phyloP scores from a whole-genome alignment of 2,329 filamentous ascomycete genomes.

The Botrytis squamosa region DNA sequence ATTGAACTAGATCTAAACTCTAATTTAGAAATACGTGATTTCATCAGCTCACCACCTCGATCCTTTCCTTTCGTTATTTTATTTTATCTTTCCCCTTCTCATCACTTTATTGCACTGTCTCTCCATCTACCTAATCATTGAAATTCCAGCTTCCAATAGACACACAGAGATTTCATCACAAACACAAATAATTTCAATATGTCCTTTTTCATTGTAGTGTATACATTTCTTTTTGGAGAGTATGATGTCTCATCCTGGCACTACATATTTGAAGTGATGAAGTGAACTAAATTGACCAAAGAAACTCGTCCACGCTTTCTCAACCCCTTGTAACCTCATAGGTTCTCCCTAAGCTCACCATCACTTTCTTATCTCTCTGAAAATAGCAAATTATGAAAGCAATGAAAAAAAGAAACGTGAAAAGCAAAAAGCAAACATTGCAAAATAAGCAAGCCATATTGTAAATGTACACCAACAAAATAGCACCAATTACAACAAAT shows the following conservation, averaged over 20 bases:
- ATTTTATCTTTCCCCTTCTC: neutral
- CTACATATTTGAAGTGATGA: slow-evolving; percentile 2
- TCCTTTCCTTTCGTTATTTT: neutral
- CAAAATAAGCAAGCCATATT: neutral
- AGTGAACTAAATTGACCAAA: neutral
- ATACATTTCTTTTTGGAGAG: neutral
- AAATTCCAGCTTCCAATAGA: neutral
- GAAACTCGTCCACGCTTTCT: neutral
- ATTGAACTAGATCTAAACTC: neutral
- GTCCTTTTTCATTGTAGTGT: neutral
- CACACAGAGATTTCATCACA: neutral
- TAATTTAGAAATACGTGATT: neutral
- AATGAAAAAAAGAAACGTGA: neutral
- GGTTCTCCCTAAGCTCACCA: neutral
- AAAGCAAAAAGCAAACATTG: neutral
- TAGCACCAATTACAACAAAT: neutral
- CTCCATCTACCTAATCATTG: neutral
- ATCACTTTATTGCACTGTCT: neutral
- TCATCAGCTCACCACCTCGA: neutral
- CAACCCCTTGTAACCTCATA: neutral
- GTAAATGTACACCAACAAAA: neutral
- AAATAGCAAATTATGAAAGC: neutral
- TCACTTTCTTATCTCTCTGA: neutral
- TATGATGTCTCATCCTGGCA: neutral
- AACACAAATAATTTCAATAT: neutral